phyloP scores from a whole-genome alignment of 441 rosid species.

The Aquilaria agallochum region DNA sequence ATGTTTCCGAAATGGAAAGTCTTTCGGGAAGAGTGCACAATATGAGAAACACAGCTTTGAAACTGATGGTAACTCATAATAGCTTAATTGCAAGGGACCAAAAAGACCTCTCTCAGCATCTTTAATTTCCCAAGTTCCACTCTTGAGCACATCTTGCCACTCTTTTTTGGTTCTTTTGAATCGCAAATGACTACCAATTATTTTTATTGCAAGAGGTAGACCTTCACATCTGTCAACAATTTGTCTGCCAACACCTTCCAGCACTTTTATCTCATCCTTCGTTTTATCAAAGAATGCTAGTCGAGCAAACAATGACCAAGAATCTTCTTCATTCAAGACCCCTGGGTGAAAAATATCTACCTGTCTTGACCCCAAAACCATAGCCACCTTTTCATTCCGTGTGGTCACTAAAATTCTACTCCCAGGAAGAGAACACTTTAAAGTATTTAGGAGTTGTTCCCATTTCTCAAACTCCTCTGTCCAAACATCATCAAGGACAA shows the following conservation, averaged over 20 bases:
- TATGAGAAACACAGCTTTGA: constrained; percentile 10
- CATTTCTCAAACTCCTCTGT: neutral
- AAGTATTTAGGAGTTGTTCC: neutral
- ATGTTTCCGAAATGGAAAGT: neutral
- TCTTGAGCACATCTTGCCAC: constrained; percentile 2
- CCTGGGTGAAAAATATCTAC: neutral
- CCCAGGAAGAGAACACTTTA: neutral
- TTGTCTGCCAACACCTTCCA: neutral
- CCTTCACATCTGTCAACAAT: constrained; percentile 4
- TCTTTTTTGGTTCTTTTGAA: neutral
- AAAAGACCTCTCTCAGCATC: neutral
- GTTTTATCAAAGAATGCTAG: neutral
- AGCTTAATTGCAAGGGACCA: constrained; percentile 6
- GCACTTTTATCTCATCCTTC: neutral
- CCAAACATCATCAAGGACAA: constrained; percentile 13
- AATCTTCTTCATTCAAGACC: constrained; percentile 1
- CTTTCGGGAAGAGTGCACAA: constrained; percentile 16
- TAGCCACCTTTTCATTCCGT: neutral
- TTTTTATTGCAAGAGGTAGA: constrained; percentile 9
- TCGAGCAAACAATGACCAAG: constrained; percentile 9
- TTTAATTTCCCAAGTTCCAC: neutral
- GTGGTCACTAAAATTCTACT: neutral
- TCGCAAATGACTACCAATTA: constrained; percentile 7
- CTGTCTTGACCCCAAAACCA: neutral
- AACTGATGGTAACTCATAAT: constrained; percentile 1